Evolutionary conservation across 257 asterid genomes (phyloP).

Genomic region (Capsicum chinense): DNA sequence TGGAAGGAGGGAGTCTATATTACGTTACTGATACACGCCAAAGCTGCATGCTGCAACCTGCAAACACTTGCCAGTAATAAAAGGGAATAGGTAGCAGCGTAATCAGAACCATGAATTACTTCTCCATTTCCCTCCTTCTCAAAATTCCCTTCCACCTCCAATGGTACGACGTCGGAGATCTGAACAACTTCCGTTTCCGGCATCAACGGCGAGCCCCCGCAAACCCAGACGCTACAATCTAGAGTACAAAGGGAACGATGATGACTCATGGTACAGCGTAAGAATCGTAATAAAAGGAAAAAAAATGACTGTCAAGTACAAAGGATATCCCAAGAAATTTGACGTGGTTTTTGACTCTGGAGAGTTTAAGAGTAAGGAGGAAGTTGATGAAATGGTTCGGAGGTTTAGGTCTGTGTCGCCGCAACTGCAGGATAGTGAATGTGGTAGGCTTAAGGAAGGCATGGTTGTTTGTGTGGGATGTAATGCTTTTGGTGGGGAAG

Average conservation of each 20-base stretch:
- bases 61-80: too few species aligned
- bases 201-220: not conserved
- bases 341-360: slow-evolving; percentile 31
- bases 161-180: too few species aligned
- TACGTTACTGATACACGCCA: too few species aligned
- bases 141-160: too few species aligned
- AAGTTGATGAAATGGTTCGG: slow-evolving; percentile 37
- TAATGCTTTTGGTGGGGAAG: slow-evolving; percentile 37
- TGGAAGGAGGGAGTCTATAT: too few species aligned
- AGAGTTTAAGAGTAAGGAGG: slow-evolving; percentile 37
- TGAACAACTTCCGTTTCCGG: too few species aligned
- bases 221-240: not conserved
- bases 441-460: slow-evolving; percentile 39
- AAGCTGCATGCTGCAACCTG: too few species aligned
- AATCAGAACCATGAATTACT: too few species aligned
- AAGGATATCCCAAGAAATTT: slow-evolving; percentile 30
- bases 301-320: slow-evolving; percentile 40
- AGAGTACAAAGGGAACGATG: slow-evolving; percentile 51
- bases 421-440: slow-evolving; percentile 50
- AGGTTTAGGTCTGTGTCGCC: slow-evolving; percentile 52
- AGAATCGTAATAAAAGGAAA: slow-evolving; percentile 25
- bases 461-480: slow-evolving; percentile 53
- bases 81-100: too few species aligned
- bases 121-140: too few species aligned
- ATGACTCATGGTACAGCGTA: slow-evolving; percentile 63